Conservation (phyloP, 2,329 filamentous ascomycete genomes). For the Nemania sp. region DNA sequence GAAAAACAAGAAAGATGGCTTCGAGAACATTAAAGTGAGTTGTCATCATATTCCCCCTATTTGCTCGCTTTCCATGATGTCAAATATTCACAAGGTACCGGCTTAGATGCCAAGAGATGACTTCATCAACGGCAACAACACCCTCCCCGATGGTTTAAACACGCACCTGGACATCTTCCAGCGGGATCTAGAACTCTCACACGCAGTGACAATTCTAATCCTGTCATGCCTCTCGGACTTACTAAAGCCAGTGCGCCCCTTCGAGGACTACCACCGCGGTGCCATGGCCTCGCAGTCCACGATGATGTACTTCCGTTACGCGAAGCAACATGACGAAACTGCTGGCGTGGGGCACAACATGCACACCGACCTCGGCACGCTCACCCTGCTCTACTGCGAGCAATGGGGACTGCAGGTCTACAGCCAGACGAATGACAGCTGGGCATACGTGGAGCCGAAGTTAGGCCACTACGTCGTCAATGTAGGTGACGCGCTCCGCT, state of each 20-base stretch:
- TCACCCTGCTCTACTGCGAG: conserved; percentile 8
- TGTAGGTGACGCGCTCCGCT: conserved; percentile 27
- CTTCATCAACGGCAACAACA: neutral
- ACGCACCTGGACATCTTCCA: neutral
- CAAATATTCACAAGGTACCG: neutral
- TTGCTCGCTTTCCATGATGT: neutral
- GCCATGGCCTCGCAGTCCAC: neutral
- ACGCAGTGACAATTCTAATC: neutral
- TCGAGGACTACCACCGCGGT: conserved; percentile 2
- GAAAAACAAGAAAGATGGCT: neutral
- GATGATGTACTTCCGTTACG: neutral
- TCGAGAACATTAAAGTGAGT: conserved; percentile 1
- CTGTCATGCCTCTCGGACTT: neutral
- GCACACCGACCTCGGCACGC: conserved; percentile 18
- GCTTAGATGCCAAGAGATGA: neutral
- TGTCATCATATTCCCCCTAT: neutral
- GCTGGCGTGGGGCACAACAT: conserved; percentile 6
- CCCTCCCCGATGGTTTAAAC: neutral
- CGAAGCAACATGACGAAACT: neutral
- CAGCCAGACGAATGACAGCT: neutral
- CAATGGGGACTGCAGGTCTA: conserved; percentile 19
- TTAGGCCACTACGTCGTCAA: conserved; percentile 22
- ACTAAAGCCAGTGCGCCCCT: neutral
- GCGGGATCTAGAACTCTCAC: neutral
- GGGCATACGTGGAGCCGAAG: conserved; percentile 17